Evolutionary conservation across 305 asterid genomes (phyloP).

Genomic region (Solanum chacoense): DNA sequence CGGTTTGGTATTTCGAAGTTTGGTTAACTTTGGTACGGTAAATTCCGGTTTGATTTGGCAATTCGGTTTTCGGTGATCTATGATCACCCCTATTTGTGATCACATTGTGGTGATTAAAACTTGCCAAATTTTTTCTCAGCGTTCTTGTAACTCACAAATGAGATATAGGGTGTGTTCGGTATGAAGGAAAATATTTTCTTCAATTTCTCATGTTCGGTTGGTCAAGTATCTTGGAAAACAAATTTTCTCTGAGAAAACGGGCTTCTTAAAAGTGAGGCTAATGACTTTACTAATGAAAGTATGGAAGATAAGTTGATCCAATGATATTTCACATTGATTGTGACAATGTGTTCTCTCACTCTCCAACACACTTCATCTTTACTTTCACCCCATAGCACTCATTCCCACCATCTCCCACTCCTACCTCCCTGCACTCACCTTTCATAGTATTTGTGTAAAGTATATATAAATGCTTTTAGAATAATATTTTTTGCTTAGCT

Average conservation of each 20-base stretch:
- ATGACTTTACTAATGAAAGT: not conserved
- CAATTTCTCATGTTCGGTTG: not conserved
- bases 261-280: not conserved
- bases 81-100: not conserved
- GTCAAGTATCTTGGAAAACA: not conserved
- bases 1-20: not conserved
- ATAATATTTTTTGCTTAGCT: not conserved
- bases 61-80: not conserved
- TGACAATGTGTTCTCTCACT: not conserved
- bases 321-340: not conserved
- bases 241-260: not conserved
- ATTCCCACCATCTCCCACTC: not conserved
- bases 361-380: not conserved
- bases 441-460: too few relatives aligned
- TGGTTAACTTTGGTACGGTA: not conserved
- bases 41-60: not conserved
- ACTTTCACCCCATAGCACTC: too few relatives aligned
- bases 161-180: not conserved
- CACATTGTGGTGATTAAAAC: not conserved
- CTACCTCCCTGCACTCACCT: not conserved
- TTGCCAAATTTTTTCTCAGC: not conserved
- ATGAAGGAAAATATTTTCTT: not conserved
- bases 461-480: not conserved
- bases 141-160: not conserved
- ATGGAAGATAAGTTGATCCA: not conserved